Evolutionary conservation across 1,139 yeast genomes (phyloP).

Genomic region (Magnusiomyces suaveolens): DNA sequence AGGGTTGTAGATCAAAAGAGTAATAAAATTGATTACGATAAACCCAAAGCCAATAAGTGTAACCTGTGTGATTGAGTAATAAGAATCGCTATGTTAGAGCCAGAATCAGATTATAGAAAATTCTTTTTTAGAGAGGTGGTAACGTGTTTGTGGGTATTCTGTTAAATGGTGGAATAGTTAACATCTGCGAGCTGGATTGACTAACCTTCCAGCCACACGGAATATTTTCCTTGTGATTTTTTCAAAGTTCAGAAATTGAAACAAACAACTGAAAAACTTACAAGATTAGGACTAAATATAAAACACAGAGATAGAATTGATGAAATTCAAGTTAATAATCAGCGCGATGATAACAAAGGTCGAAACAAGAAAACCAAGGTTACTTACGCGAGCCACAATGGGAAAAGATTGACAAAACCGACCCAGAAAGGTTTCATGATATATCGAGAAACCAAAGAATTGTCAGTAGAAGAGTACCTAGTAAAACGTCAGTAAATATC

Average conservation of each 20-base stretch:
- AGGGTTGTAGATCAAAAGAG: constrained; percentile 71
- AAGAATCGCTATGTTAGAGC: too few relatives aligned
- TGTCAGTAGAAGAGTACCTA: constrained; percentile 64
- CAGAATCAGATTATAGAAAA: too few relatives aligned
- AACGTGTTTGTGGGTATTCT: too few relatives aligned
- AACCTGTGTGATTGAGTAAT: constrained; percentile 36
- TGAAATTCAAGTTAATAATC: neutral
- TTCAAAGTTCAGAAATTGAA: neutral
- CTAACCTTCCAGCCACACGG: neutral
- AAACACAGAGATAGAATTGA: neutral
- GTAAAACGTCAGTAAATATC: neutral
- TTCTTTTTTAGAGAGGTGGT: neutral
- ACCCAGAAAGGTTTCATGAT: constrained; percentile 67
- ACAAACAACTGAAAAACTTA: constrained; percentile 10
- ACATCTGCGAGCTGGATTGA: too few relatives aligned
- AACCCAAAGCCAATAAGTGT: constrained; percentile 72
- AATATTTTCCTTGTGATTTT: too few relatives aligned
- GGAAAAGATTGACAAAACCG: constrained; percentile 63
- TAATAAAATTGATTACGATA: constrained; percentile 51
- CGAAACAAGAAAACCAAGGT: neutral
- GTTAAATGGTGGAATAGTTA: too few relatives aligned
- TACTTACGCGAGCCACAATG: constrained; percentile 61
- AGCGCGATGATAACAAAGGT: neutral
- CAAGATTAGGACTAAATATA: constrained; percentile 19
- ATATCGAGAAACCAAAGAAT: constrained; percentile 65